phyloP scores from a whole-genome alignment of 1,284 basidiomycete genomes.

The Boletellus deceptivus region DNA sequence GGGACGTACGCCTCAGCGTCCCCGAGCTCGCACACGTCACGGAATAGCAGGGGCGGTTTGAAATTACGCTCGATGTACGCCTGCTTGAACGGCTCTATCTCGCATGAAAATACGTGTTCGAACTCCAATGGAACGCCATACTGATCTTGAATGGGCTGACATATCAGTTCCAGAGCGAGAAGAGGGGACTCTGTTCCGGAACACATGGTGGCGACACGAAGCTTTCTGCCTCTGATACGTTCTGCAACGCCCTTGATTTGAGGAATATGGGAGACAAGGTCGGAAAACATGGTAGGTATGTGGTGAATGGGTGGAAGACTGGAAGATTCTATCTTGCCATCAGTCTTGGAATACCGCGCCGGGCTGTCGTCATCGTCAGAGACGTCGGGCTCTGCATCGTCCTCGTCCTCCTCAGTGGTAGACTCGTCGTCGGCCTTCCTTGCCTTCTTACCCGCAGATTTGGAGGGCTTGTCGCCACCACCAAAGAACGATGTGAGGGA shows the following conservation, averaged over 20 bases:
- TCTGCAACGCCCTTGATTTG: constrained; percentile 68
- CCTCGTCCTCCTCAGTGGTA: constrained; percentile 16
- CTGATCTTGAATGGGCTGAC: constrained; percentile 69
- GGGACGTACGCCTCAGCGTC: constrained; percentile 62
- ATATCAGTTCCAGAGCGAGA: constrained; percentile 85
- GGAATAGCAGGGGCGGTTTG: constrained; percentile 85
- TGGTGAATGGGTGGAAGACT: constrained; percentile 80
- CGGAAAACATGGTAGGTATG: constrained; percentile 82
- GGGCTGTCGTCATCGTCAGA: constrained; percentile 32
- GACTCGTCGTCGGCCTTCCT: constrained; percentile 32
- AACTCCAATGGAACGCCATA: constrained; percentile 67
- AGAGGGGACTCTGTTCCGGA: constrained; percentile 95
- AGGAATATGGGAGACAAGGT: constrained; percentile 75
- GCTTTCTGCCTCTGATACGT: constrained; percentile 74
- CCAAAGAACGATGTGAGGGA: constrained; percentile 56
- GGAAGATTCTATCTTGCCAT: constrained; percentile 48
- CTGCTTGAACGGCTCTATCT: constrained; percentile 98
- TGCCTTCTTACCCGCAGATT: constrained; percentile 12
- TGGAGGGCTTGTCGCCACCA: constrained; percentile 23
- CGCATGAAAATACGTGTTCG: constrained; percentile 95
- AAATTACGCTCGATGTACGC: constrained; percentile 98
- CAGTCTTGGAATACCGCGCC: constrained; percentile 36
- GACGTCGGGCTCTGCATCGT: constrained; percentile 25
- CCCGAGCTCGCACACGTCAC: constrained; percentile 92
- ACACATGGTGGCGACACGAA: constrained; percentile 97